phyloP scores from a whole-genome alignment of 352 stramenopile genomes.

The Phytopythium helicoides region DNA sequence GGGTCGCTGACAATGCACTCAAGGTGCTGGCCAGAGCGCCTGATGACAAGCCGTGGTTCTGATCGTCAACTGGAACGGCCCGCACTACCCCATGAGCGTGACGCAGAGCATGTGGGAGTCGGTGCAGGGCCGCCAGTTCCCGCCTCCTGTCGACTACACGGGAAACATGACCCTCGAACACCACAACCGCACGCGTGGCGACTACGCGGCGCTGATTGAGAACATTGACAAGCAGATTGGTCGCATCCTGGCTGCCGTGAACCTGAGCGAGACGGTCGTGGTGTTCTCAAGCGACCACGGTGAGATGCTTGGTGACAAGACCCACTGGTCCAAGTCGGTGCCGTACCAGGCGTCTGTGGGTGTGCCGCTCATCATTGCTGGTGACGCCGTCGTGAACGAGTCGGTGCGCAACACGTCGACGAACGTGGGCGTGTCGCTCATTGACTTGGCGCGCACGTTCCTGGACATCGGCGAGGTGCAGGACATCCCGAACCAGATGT shows the following conservation, averaged over 20 bases:
- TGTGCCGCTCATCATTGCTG: slow-evolving; percentile 22
- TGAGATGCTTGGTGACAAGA: slow-evolving; percentile 29
- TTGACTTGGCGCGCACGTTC: slow-evolving; percentile 27
- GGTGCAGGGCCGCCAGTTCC: slow-evolving; percentile 23
- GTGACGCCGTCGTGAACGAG: slow-evolving; percentile 18
- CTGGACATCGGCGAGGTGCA: slow-evolving; percentile 27
- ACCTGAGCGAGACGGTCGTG: slow-evolving; percentile 26
- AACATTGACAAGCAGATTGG: slow-evolving; percentile 32
- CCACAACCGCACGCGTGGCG: slow-evolving; percentile 26
- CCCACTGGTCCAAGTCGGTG: slow-evolving; percentile 23
- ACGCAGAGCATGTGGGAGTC: slow-evolving; percentile 28
- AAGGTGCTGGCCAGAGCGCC: slow-evolving; percentile 17
- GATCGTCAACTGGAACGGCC: slow-evolving; percentile 36
- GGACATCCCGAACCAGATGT: slow-evolving; percentile 24
- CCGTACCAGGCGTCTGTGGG: slow-evolving; percentile 27
- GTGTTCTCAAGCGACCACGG: slow-evolving; percentile 32
- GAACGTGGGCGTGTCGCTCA: slow-evolving; percentile 25
- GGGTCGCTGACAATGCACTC: slow-evolving; percentile 21
- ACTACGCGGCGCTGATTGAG: slow-evolving; percentile 33
- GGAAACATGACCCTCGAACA: slow-evolving; percentile 24
- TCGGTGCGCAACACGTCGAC: slow-evolving; percentile 20
- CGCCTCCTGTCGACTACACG: slow-evolving; percentile 20
- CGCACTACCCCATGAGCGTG: slow-evolving; percentile 33
- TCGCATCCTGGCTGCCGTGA: slow-evolving; percentile 22
- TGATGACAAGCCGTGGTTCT: slow-evolving; percentile 25